A percentile compares a stretch with the other conserved stretches of the same genome.
Evolutionary conservation across 805 yeast genomes (phyloP).

Genomic region (Metschnikowia hibisci): DNA sequence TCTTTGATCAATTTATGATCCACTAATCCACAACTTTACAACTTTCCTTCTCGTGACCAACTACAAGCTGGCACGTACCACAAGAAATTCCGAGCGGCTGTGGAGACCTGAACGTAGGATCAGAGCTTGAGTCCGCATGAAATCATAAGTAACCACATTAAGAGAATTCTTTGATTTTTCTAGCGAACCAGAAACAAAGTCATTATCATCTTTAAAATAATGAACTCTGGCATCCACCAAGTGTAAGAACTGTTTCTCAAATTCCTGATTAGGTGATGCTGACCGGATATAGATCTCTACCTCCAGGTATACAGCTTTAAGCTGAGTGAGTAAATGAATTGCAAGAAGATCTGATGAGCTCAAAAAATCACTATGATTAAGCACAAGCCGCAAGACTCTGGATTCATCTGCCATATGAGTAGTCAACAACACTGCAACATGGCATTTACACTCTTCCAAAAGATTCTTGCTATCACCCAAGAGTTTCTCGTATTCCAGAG

Average conservation of each 20-base stretch:
- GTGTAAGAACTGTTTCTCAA: slow-evolving; percentile 15
- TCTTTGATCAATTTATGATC: too few relatives aligned
- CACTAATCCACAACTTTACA: too few relatives aligned
- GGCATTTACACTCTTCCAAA: slow-evolving; percentile 24
- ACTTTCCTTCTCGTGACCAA: not conserved
- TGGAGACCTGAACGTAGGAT: slow-evolving; percentile 7
- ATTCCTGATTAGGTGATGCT: slow-evolving; percentile 12
- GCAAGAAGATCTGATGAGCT: slow-evolving; percentile 34
- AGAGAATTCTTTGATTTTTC: slow-evolving; percentile 3
- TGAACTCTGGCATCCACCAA: slow-evolving; percentile 4
- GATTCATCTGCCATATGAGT: slow-evolving; percentile 9
- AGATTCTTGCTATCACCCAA: slow-evolving; percentile 22
- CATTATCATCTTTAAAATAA: slow-evolving; percentile 11
- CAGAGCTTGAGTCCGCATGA: slow-evolving; percentile 7
- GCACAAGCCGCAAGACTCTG: slow-evolving; percentile 24
- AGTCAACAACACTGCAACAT: slow-evolving; percentile 31
- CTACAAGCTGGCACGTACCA: slow-evolving; percentile 12
- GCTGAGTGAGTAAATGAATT: slow-evolving; percentile 24
- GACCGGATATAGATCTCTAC: slow-evolving; percentile 14
- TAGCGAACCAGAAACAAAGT: not conserved
- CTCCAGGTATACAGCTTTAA: slow-evolving; percentile 10
- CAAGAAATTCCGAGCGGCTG: slow-evolving; percentile 13
- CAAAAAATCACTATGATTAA: slow-evolving; percentile 31
- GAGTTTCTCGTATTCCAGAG: slow-evolving; percentile 23
- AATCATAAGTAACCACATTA: slow-evolving; percentile 14